Evolutionary conservation across 805 yeast species (phyloP).

Genomic region (Saitoella complicata): DNA sequence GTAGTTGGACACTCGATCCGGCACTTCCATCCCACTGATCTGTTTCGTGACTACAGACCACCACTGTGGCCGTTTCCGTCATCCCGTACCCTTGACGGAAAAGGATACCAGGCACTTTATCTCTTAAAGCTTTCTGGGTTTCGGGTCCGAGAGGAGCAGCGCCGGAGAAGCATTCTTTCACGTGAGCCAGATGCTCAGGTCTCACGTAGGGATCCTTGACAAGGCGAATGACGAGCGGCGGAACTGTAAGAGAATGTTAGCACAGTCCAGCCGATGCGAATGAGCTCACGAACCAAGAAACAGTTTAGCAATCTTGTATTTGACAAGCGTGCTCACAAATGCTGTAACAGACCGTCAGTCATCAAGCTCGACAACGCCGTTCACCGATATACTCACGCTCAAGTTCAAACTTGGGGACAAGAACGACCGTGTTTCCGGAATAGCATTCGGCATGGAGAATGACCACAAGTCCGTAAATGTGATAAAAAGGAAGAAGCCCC

Average conservation of each 20-base stretch:
- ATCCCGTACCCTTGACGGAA: slow-evolving; percentile 39
- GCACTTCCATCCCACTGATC: slow-evolving; percentile 26
- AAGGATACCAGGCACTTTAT: no score
- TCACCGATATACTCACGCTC: slow-evolving; percentile 3
- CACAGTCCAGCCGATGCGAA: no score
- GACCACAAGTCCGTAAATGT: slow-evolving; percentile 19
- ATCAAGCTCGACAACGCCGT: no score
- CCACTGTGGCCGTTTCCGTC: slow-evolving; percentile 31
- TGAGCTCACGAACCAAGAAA: no score
- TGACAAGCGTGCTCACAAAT: slow-evolving; percentile 16
- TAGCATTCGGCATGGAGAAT: slow-evolving; percentile 17
- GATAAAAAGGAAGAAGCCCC: slow-evolving; percentile 22
- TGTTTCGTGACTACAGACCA: slow-evolving; percentile 16
- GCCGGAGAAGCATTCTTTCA: slow-evolving; percentile 19
- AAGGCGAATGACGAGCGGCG: slow-evolving; percentile 28
- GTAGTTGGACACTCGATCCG: slow-evolving; percentile 27
- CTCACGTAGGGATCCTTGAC: slow-evolving; percentile 30
- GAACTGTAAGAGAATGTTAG: slow-evolving; percentile 24
- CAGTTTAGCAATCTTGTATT: slow-evolving; percentile 20
- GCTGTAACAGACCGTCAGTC: not conserved
- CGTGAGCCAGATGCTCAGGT: slow-evolving; percentile 12
- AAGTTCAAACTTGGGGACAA: slow-evolving; percentile 20
- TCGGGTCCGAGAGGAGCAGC: slow-evolving; percentile 26
- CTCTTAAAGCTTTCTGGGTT: slow-evolving; percentile 1
- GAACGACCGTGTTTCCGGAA: slow-evolving; percentile 8